Base-by-base conservation (phyloP, 371 early-diverging fungal genomes). In the Mucor lusitanicus region DNA sequence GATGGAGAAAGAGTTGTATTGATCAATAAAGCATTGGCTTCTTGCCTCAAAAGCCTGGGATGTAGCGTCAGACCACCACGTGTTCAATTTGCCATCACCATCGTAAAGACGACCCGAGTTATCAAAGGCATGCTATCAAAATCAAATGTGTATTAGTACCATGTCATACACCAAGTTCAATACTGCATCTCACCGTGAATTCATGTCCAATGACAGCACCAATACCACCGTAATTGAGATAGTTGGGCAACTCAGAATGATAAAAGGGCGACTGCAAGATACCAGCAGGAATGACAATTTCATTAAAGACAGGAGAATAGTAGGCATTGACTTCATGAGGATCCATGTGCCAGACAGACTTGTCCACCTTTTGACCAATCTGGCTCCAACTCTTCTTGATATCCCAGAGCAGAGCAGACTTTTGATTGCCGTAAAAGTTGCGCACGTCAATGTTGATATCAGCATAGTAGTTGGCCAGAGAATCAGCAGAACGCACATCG, bases 51-150 rank as follows among this genome's bases (percentile, higher is more conserved):
- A 93, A 19, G 78, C 73, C n/a, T 46, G 54, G 3, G 70, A 61
- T 0, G 90, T 85, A 11, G 60, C 55, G 3, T 85, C 76, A 3
- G 87, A 80, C 92, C 92, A 92, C 94, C 94, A 93, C 61, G 86
- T 78, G 4, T 48, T 69, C 21, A 75, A 35, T 44, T 59, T 39
- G 3, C 84, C 82, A n/a, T 78, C 48, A 27, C 69, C 68, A 64
- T 91, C 86, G 65, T 78, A 91, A 39, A 79, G 69, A 17, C 86
- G 79, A 23, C 92, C 91, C 1, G 64, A 50, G 55, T 74, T 80
- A 64, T 86, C 86, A 57, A 84, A 83, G 3, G 76, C 82, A 59
- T 86, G 86, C 72, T 71, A n/a, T n/a, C n/a, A n/a, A n/a, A n/a
- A n/a, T n/a, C n/a, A n/a, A 30, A 30, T 30, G 30, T 30, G 30